Base-by-base conservation (phyloP, 2,329 filamentous ascomycete genomes). In the Fusarium fracticaudum region DNA sequence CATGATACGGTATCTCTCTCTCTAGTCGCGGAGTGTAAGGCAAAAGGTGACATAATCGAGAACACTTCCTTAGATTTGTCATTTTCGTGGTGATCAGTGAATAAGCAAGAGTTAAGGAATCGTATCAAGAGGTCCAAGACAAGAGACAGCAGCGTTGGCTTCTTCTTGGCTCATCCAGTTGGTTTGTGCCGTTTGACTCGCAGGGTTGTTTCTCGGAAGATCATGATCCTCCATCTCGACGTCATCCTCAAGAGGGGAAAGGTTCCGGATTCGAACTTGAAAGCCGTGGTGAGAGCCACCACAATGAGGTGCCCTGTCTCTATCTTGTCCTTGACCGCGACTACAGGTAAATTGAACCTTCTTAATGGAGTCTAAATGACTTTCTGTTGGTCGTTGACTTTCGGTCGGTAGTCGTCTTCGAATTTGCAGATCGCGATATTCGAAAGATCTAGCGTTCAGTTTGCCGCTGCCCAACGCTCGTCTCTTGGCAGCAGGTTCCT, bases 261-360 rank as follows among this genome's bases (percentile, higher is more conserved):
- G 41, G 9, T 43, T 6, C 6, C 14, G n/a, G 9, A 43, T 24
- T 17, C 41, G 41, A 8, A 43, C 41, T 43, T 24, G n/a, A 24
- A 43, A 43, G 5, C 15, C 0, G n/a, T 43, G 22, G 9, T 11
- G 41, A 24, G 6, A 24, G 9, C 15, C 6, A 24, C 41, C n/a
- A 11, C 9, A 17, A 17, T 43, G n/a, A 11, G n/a, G 9, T 43
- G 1, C 2, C 4, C 4, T 10, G n/a, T 17, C 9, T 17, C n/a
- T 9, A 6, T 24, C 9, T 24, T 24, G 41, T 24, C 6, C 14
- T 11, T 9, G 9, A 0, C 6, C 9, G n/a, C 22, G 41, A 15
- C 14, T 24, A 5, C n/a, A 24, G 9, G 10, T 8, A 11, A n/a
- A 5, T 43, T 24, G n/a, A 8, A 10, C 4, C 15, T 37, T 17